Percentiles rank a stretch among this genome's conserved stretches.
These are phyloP conservation scores for Lathyrus sativus DNA, from an alignment of 306 rosid species.

Conservation along the genomic window DNA sequence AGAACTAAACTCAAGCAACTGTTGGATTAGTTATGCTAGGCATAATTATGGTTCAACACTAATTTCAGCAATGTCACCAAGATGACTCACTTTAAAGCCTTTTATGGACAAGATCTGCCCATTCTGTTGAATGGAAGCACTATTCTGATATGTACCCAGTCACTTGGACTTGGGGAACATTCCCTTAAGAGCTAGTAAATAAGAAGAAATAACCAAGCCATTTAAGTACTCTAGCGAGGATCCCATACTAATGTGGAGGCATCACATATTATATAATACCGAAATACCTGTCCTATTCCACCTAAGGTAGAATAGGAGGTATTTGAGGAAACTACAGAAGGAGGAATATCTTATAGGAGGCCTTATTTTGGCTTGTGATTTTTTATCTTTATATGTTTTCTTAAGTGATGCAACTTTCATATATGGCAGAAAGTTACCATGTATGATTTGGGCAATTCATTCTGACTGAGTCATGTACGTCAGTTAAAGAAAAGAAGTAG, in stretches of 20 bases:
- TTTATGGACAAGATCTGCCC: background rate
- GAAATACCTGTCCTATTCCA: background rate
- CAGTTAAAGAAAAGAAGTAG: background rate
- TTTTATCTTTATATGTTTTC: background rate
- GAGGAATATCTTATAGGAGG: background rate
- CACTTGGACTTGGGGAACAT: background rate
- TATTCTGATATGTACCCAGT: background rate
- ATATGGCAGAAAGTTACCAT: background rate
- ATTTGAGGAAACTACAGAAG: too few species aligned
- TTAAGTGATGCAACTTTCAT: slow-evolving; percentile 8
- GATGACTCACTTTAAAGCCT: background rate
- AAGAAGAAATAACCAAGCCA: background rate
- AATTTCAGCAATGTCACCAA: background rate
- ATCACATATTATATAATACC: background rate
- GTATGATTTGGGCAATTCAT: background rate
- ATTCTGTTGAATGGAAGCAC: background rate
- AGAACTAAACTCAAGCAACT: background rate
- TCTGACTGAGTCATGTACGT: background rate
- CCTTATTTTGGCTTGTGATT: background rate
- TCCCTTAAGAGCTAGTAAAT: background rate
- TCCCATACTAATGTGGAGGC: background rate
- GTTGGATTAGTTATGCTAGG: background rate
- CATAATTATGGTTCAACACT: background rate
- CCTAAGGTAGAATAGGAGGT: background rate
- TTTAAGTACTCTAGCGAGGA: background rate